Base-by-base conservation (phyloP, 2,329 filamentous ascomycete species). In the Dactylellina sp. region DNA sequence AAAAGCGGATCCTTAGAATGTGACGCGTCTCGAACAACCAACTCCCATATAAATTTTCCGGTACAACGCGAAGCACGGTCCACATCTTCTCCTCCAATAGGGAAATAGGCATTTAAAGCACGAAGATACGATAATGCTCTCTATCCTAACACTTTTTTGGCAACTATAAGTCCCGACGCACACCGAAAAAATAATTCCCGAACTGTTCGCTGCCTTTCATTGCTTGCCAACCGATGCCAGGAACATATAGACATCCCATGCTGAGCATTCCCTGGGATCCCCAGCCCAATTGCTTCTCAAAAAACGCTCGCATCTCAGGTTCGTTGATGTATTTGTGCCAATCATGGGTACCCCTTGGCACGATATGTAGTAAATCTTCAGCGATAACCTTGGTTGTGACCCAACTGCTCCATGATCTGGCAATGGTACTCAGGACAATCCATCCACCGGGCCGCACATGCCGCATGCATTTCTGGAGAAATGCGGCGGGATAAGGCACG, bases 281-380 rank as follows among this genome's bases (percentile, higher is more conserved):
- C 75, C 77, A 76, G 24, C 75, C 76, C 35, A 42, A 32, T 55
- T 74, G 65, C 35, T 61, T 44, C 20, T 65, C 32, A 47, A 89
- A 86, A 80, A 86, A 84, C 0, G 80, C 82, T 77, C 85, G 83
- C 79, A 96, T 81, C 84, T 98, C 94, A 12, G 87, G 84, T 76
- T 91, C 91, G 80, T 97, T 95, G 77, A 99, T 89, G 82, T 98
- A 99, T 83, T 98, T 96, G 75, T 85, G 85, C 95, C 95, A 99
- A 81, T 97, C 93, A 82, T 99, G 95, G 50, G 95, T 99, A 1
- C 95, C 95, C 76, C 87, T 87, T 7, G 95, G 95, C 65, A 99
- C 95, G 75, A 98, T 92, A 3, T 91, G 85, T 80, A 96, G 78
- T 68, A 97, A 80, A 82, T 95, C 91, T 83, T 99, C 95, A 0